A percentile compares a stretch with the other conserved stretches of the same genome.
phyloP scores from a whole-genome alignment of 2,329 filamentous ascomycete species.

The Sarocladium oryzae region DNA sequence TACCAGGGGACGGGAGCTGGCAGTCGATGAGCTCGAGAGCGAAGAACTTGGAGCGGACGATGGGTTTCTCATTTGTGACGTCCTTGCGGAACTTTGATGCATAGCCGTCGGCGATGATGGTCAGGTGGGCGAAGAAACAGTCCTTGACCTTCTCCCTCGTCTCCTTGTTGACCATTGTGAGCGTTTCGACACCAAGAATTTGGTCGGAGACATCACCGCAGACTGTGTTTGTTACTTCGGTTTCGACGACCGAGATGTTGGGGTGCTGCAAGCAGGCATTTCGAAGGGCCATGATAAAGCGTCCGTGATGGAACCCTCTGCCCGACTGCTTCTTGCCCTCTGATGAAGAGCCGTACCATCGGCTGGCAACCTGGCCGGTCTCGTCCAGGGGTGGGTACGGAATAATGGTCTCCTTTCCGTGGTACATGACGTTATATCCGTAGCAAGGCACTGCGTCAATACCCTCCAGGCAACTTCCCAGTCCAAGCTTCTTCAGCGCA shows the following conservation, averaged over 20 bases:
- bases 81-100: conserved; percentile 84
- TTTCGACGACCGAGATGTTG: conserved; percentile 89
- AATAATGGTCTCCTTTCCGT: conserved; percentile 66
- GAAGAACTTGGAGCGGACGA: conserved; percentile 83
- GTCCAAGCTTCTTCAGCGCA: conserved; percentile 72
- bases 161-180: conserved; percentile 49
- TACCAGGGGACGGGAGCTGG: conserved; percentile 63
- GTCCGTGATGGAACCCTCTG: conserved; percentile 84
- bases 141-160: conserved; percentile 55
- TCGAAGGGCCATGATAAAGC: conserved; percentile 80
- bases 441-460: conserved; percentile 81
- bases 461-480: conserved; percentile 74
- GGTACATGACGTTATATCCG: conserved; percentile 84
- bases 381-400: conserved; percentile 66
- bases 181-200: conserved; percentile 75
- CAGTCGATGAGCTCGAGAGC: conserved; percentile 89
- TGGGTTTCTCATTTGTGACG: conserved; percentile 59
- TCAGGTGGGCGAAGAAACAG: conserved; percentile 82
- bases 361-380: conserved; percentile 32
- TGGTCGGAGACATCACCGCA: conserved; percentile 61
- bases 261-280: conserved; percentile 65
- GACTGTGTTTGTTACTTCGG: conserved; percentile 72
- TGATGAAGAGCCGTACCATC: conserved; percentile 28
- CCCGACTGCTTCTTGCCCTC: conserved; percentile 52
- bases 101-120: conserved; percentile 88